Percentiles rank a stretch among this genome's conserved stretches.
Evolutionary conservation across 2,329 filamentous ascomycete species (phyloP).

Genomic region (Fusarium sp.): DNA sequence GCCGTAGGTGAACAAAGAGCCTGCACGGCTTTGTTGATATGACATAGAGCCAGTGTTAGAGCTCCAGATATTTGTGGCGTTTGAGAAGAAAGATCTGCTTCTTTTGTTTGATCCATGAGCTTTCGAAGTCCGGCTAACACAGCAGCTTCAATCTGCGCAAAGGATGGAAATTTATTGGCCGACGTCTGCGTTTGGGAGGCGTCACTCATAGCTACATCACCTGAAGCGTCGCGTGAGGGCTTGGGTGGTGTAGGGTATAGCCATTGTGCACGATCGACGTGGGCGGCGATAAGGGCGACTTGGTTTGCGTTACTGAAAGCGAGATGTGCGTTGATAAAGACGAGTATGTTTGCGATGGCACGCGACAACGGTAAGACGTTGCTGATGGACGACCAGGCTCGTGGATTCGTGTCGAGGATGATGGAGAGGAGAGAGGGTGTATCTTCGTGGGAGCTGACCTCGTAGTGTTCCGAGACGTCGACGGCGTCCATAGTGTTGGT

Average conservation of each 20-base stretch:
- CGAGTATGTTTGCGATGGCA: slow-evolving; percentile 87
- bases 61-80: slow-evolving; percentile 93
- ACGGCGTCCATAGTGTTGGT: slow-evolving; percentile 62
- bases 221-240: slow-evolving; percentile 53
- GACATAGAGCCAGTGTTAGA: slow-evolving; percentile 86
- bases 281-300: slow-evolving; percentile 90
- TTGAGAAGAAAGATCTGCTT: slow-evolving; percentile 74
- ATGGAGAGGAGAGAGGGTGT: slow-evolving; percentile 88
- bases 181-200: slow-evolving; percentile 55
- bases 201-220: slow-evolving; percentile 71
- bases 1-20: slow-evolving; percentile 70
- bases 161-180: slow-evolving; percentile 94
- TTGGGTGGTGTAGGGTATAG: slow-evolving; percentile 77
- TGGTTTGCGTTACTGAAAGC: slow-evolving; percentile 95
- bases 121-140: slow-evolving; percentile 79
- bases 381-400: slow-evolving; percentile 87
- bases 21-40: slow-evolving; percentile 87
- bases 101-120: slow-evolving; percentile 78
- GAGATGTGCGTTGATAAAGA: slow-evolving; percentile 97
- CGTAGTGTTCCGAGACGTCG: slow-evolving; percentile 73
- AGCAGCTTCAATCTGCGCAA: slow-evolving; percentile 86
- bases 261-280: slow-evolving; percentile 87
- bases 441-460: slow-evolving; percentile 66
- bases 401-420: slow-evolving; percentile 95
- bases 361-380: slow-evolving; percentile 82